These are phyloP conservation scores for Cicer chorassanicum DNA, from an alignment of 306 rosid species.

Conservation along the genomic window DNA sequence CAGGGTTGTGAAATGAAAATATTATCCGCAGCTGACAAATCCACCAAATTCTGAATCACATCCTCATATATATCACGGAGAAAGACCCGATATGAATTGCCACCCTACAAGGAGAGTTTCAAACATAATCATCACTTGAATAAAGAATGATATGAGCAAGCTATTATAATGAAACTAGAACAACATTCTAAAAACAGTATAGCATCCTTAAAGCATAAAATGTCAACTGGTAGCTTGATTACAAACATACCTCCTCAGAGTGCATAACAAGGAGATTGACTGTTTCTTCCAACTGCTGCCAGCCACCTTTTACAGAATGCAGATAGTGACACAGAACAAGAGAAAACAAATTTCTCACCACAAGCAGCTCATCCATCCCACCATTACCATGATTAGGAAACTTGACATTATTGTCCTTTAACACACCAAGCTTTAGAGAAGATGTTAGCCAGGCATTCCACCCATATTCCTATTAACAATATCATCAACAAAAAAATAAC, in stretches of 20 bases:
- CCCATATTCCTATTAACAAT: constrained; percentile 76
- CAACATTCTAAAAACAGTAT: constrained; percentile 36
- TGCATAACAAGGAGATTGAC: constrained; percentile 71
- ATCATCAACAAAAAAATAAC: constrained; percentile 42
- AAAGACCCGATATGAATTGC: constrained; percentile 55
- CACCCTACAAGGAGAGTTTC: constrained; percentile 61
- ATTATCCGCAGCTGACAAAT: constrained; percentile 76
- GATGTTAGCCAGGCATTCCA: constrained; percentile 94
- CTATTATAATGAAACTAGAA: constrained; percentile 27
- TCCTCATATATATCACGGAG: constrained; percentile 87
- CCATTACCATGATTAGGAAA: constrained; percentile 52
- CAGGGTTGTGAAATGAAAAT: constrained; percentile 83
- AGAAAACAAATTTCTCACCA: constrained; percentile 73
- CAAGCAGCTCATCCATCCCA: constrained; percentile 62
- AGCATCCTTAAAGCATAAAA: constrained; percentile 38
- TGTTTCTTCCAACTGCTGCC: constrained; percentile 96
- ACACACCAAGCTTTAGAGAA: constrained; percentile 71
- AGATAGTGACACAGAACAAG: constrained; percentile 82
- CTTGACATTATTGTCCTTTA: constrained; percentile 61
- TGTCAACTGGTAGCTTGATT: constrained; percentile 34
- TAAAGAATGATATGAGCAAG: constrained; percentile 1
- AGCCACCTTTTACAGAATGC: constrained; percentile 89
- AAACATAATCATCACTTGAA: constrained; percentile 41
- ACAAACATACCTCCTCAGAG: constrained; percentile 69
- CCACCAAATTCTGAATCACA: constrained; percentile 71